Base-by-base conservation (phyloP, 2,329 filamentous ascomycete species). In the Fusarium fracticaudum region DNA sequence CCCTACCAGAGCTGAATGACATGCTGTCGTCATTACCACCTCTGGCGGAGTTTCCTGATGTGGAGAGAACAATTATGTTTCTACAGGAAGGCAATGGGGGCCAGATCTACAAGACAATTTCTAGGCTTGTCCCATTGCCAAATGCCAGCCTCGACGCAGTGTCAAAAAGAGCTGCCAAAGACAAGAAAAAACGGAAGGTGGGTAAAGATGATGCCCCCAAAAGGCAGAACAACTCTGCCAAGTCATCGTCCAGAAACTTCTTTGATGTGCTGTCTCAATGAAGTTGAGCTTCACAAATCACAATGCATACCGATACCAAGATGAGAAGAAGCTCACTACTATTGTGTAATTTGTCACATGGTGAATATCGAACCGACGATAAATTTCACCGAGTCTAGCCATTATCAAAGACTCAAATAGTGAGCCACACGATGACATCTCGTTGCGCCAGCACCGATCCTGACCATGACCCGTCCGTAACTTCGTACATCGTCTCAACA, bases 11-110 rank as follows among this genome's bases (percentile, higher is more conserved):
- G n/a, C 64, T 82, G 8, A 47, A 61, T 15, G 44, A 59, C 12
- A 57, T 77, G 26, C 57, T 83, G 26, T 61, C 63, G 5, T 69
- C 74, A 7, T 47, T 83, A 10, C 80, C 81, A 26, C 44, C 74
- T 12, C 41, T 83, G 17, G 38, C 54, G 3, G 54, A 71, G 3
- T 81, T 74, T 43, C 81, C 81, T 1, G 67, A 79, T 54, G 65
- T 77, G 24, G 60, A 67, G 22, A 53, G 31, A 14, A 58, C 74
- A 2, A 58, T 77, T 13, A 26, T 47, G 8, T 73, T 81, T n/a
- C 70, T 81, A 17, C 60, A 63, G 15, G 53, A 53, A 8, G 53
- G 67, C 15, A 60, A 62, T 6, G 62, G 76, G n/a, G 22, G 58
- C 12, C 43, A 60, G 18, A 58, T 68, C 20, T 37, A 74, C 31